Conservation (phyloP, 306 rosid genomes). For the Cyclanthera cordifolia region DNA sequence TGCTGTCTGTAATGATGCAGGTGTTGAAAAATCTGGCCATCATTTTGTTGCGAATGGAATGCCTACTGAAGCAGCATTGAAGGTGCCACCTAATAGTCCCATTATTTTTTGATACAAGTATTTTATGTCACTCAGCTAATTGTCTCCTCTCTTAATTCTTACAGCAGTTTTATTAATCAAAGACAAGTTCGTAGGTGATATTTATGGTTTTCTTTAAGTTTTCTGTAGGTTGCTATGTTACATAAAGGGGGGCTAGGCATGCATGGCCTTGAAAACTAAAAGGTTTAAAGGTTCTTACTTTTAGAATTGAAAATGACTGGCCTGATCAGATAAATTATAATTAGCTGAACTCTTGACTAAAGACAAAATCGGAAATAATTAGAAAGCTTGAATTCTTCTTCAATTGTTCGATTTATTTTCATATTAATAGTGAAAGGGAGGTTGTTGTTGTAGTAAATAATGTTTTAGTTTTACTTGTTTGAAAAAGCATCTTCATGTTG, state of each 20-base stretch:
- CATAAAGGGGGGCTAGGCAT: not conserved
- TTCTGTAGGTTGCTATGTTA: not conserved
- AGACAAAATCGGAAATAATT: not conserved
- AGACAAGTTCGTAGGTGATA: no score
- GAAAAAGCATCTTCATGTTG: not conserved
- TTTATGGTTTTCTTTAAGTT: not conserved
- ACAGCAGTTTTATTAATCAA: not conserved
- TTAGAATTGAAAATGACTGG: not conserved
- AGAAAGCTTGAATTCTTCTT: not conserved
- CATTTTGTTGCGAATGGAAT: constrained; percentile 16
- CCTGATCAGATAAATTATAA: not conserved
- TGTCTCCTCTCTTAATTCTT: not conserved
- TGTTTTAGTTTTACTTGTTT: not conserved
- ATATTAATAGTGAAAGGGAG: not conserved
- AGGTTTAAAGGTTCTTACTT: not conserved
- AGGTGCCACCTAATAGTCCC: constrained; percentile 2
- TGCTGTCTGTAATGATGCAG: constrained; percentile 54
- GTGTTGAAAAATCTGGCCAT: constrained; percentile 19
- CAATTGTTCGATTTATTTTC: not conserved
- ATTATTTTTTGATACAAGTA: not conserved
- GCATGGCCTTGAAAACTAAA: not conserved
- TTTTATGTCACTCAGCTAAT: not conserved
- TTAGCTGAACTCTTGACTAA: not conserved
- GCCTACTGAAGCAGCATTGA: constrained; percentile 16
- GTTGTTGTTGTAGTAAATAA: not conserved